Conservation (phyloP, 345 rosid genomes). For the Eucalyptus lansdowneana region DNA sequence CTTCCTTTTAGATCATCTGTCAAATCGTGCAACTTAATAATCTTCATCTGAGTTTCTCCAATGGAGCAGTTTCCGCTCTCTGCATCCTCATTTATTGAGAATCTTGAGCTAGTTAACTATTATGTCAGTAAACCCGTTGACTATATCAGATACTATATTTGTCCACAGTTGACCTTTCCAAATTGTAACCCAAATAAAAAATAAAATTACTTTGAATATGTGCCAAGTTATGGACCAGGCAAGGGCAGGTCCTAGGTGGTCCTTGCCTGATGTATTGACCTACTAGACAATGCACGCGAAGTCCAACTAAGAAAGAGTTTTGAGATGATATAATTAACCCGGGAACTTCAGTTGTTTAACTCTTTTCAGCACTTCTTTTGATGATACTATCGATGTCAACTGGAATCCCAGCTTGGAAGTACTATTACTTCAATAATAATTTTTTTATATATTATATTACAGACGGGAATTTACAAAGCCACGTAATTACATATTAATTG, state of each 20-base stretch:
- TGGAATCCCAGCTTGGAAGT: background rate
- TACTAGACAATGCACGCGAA: background rate
- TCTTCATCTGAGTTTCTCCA: background rate
- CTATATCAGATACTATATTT: background rate
- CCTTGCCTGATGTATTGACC: background rate
- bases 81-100: background rate
- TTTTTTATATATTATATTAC: background rate
- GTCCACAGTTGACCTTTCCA: background rate
- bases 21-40: background rate
- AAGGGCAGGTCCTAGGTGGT: background rate
- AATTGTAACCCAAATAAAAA: background rate
- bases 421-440: background rate
- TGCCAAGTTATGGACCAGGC: too few species aligned
- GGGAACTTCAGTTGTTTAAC: background rate
- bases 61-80: background rate
- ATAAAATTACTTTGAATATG: background rate
- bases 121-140: background rate
- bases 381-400: background rate
- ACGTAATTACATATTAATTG: background rate
- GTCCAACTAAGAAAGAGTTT: background rate
- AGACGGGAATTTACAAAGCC: fast-evolving
- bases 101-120: background rate
- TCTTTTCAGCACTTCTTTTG: background rate
- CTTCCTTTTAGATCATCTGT: background rate
- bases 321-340: background rate